phyloP scores from a whole-genome alignment of 768 basidiomycete species.

The Leucogyrophana mollusca region DNA sequence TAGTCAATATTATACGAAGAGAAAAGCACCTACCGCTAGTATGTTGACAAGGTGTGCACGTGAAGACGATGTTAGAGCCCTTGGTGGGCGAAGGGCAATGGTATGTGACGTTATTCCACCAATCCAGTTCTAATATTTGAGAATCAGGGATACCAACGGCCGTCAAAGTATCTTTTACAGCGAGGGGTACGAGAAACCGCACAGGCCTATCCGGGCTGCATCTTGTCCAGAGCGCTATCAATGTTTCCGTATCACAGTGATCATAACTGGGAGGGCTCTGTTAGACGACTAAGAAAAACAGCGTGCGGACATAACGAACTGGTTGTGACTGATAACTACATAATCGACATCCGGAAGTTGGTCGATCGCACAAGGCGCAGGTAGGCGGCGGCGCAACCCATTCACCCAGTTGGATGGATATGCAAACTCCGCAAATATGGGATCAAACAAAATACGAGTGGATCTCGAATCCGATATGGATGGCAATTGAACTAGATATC shows the following conservation, averaged over 20 bases:
- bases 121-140: slow-evolving; percentile 37
- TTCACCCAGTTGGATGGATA: slow-evolving; percentile 25
- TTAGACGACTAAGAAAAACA: no score
- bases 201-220: slow-evolving; percentile 20
- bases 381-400: slow-evolving; percentile 30
- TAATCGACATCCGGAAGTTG: slow-evolving; percentile 39
- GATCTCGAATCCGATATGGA: slow-evolving; percentile 15
- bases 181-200: slow-evolving; percentile 39
- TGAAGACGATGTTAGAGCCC: slow-evolving; percentile 17
- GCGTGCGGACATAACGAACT: slow-evolving; percentile 30
- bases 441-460: slow-evolving; percentile 38
- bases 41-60: slow-evolving; percentile 43
- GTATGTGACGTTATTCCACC: slow-evolving; percentile 36
- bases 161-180: slow-evolving; percentile 15
- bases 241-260: slow-evolving; percentile 37
- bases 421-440: slow-evolving; percentile 37
- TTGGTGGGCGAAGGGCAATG: background rate
- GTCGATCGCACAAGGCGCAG: slow-evolving; percentile 34
- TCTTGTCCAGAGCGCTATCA: slow-evolving; percentile 19
- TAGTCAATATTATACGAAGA: background rate
- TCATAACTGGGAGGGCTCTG: slow-evolving; percentile 38
- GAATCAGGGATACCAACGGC: slow-evolving; percentile 28
- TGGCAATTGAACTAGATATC: slow-evolving; percentile 28
- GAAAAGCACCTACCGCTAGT: slow-evolving; percentile 30
- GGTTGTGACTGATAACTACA: slow-evolving; percentile 42